A percentile compares a stretch with the other conserved stretches of the same genome.
Conservation (phyloP, 2,329 filamentous ascomycete species). For the Ampelomyces quisqualis region DNA sequence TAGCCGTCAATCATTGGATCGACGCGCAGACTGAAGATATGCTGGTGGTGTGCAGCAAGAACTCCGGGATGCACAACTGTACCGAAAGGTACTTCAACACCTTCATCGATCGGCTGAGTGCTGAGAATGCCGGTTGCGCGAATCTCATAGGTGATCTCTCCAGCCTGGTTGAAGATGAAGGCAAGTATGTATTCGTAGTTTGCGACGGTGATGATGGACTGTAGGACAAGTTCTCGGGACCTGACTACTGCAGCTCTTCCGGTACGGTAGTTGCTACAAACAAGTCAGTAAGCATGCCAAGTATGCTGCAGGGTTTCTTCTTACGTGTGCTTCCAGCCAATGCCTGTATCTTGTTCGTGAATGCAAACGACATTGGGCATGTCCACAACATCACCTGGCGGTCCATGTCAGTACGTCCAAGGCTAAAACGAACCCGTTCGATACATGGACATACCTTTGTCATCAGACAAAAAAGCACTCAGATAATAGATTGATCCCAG, state of each 20-base stretch:
- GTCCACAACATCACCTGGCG: conserved; percentile 47
- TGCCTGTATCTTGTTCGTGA: conserved; percentile 69
- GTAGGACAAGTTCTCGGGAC: conserved; percentile 65
- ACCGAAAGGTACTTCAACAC: conserved; percentile 63
- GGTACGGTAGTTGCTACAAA: conserved; percentile 64
- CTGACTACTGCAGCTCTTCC: conserved; percentile 63
- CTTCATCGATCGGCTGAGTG: conserved; percentile 67
- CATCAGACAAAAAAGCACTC: conserved; percentile 58
- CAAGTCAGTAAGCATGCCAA: not conserved
- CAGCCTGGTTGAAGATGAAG: conserved; percentile 71
- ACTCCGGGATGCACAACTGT: conserved; percentile 70
- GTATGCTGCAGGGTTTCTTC: not conserved
- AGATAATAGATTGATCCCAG: conserved; percentile 70
- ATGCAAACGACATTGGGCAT: conserved; percentile 70
- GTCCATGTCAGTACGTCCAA: not conserved
- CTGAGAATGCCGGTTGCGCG: conserved; percentile 68
- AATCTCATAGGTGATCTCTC: conserved; percentile 66
- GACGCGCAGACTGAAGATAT: conserved; percentile 64
- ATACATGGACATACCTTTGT: conserved; percentile 51
- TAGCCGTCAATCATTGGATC: conserved; percentile 52
- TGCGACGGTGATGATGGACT: conserved; percentile 69
- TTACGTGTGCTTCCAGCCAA: conserved; percentile 68
- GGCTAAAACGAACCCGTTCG: not conserved
- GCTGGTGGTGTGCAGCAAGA: conserved; percentile 70
- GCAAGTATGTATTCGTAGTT: conserved; percentile 75